Conservation (phyloP, 1,284 basidiomycete genomes). For the Schizopora paradoxa region DNA sequence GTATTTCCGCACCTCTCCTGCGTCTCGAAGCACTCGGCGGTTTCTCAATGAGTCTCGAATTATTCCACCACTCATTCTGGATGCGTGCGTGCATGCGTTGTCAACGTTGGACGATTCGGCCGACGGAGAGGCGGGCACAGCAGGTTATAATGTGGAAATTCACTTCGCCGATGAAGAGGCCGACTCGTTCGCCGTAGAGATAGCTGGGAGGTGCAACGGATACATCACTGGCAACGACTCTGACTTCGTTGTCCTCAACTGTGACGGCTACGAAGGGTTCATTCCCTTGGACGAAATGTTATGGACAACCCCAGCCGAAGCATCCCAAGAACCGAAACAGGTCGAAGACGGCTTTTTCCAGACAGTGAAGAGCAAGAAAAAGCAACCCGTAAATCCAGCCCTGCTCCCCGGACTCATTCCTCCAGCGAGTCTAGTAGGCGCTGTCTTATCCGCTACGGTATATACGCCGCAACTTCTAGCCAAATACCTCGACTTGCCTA, state of each 20-base stretch:
- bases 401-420: conserved; percentile 49
- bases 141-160: conserved; percentile 37
- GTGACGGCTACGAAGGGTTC: conserved; percentile 71
- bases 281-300: conserved; percentile 76
- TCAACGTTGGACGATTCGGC: conserved; percentile 25
- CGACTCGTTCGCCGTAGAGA: conserved; percentile 79
- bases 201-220: conserved; percentile 69
- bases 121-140: conserved; percentile 19
- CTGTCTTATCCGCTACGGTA: conserved; percentile 50
- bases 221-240: conserved; percentile 80
- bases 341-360: conserved; percentile 58
- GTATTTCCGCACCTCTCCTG: conserved; percentile 78
- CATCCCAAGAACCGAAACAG: conserved; percentile 20
- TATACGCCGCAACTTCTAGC: conserved; percentile 67
- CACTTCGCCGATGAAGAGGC: conserved; percentile 83
- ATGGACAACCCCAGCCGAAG: conserved; percentile 48
- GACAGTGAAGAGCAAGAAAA: conserved; percentile 38
- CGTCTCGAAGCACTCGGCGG: conserved; percentile 62
- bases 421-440: conserved; percentile 39
- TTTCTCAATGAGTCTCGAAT: conserved; percentile 73
- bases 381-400: conserved; percentile 30
- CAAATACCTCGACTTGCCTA: conserved; percentile 59
- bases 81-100: conserved; percentile 59
- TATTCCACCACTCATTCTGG: conserved; percentile 66
- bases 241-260: conserved; percentile 75